Base-by-base conservation (phyloP, 75 land plant genomes). In the Gnetum montanum region DNA sequence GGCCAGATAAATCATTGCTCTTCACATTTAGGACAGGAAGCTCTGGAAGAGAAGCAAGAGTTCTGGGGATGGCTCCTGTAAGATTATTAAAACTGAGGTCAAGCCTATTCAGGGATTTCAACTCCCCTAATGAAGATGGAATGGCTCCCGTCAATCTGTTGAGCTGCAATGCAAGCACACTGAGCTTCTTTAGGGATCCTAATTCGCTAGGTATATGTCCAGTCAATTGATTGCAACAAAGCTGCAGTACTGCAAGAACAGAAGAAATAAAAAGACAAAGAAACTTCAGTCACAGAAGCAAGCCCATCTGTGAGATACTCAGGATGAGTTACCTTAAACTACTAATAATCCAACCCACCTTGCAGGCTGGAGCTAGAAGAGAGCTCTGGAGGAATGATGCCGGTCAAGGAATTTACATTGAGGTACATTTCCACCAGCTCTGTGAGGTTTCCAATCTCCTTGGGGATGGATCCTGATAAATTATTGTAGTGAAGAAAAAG, bases 341-440 rank as follows among this genome's bases (percentile, higher is more conserved):
- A 43, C 45, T 4, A 43, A 43, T n/a, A 43, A 2, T 4, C 1
- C 4, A 43, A 43, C 29, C 11, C 45, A 74, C 77, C 77, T 74
- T 70, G 75, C 6, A 74, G 26, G 49, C 60, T 74, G 24, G 65
- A 57, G 31, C 71, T 56, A 10, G 37, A 46, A 34, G 60, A 64
- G 29, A 74, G 47, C 68, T 74, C 62, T 1, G 69, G 57, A 53
- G 77, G 77, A 34, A 74, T 74, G 62, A 36, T 26, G 24, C 77
- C 76, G 8, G 68, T 28, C 26, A 74, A 63, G 20, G 27, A 19
- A 46, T 74, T 74, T 44, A 65, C 61, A 50, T 71, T 53, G 15
- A 74, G 63, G 25, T 74, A 71, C 43, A 74, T 45, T 16, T 74
- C 75, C 12, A 62, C 52, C 31, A 74, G 69, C 16, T 41, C 58